Conservation (phyloP, 1,284 basidiomycete genomes). For the Leccinum colubrinum region DNA sequence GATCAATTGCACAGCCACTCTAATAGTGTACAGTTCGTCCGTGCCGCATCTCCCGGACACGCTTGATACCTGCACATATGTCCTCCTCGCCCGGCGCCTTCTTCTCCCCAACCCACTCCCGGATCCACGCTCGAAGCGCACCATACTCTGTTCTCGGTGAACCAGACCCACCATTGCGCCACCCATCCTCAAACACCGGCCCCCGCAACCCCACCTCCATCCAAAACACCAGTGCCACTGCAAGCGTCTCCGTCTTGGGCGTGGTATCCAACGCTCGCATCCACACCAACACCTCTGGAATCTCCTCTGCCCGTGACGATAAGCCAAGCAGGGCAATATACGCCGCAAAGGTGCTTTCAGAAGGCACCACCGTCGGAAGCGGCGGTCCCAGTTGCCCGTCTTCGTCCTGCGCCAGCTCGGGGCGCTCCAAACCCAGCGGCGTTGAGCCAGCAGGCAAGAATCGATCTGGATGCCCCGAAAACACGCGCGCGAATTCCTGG, state of each 20-base stretch:
- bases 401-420: conserved; percentile 3
- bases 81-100: conserved; percentile 49
- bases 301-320: conserved; percentile 48
- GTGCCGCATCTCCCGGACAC: conserved; percentile 31
- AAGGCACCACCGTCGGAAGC: conserved; percentile 46
- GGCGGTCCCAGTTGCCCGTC: conserved; percentile 16
- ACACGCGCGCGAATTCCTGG: conserved; percentile 23
- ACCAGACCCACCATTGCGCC: conserved; percentile 8
- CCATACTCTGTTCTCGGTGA: conserved; percentile 22
- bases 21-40: background rate
- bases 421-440: conserved; percentile 6
- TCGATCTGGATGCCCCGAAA: conserved; percentile 7
- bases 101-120: conserved; percentile 60
- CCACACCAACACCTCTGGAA: conserved; percentile 75
- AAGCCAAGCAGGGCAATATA: conserved; percentile 67
- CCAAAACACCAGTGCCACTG: conserved; percentile 66
- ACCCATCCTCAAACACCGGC: conserved; percentile 50
- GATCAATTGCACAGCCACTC: background rate
- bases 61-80: conserved; percentile 29
- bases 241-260: conserved; percentile 57
- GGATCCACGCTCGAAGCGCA: conserved; percentile 57
- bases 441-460: conserved; percentile 13
- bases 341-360: conserved; percentile 50
- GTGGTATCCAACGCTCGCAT: conserved; percentile 54
- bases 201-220: conserved; percentile 64